These are phyloP conservation scores for Apophysomyces ossiformis DNA, from an alignment of 371 early-diverging fungal genomes.

Conservation along the genomic window DNA sequence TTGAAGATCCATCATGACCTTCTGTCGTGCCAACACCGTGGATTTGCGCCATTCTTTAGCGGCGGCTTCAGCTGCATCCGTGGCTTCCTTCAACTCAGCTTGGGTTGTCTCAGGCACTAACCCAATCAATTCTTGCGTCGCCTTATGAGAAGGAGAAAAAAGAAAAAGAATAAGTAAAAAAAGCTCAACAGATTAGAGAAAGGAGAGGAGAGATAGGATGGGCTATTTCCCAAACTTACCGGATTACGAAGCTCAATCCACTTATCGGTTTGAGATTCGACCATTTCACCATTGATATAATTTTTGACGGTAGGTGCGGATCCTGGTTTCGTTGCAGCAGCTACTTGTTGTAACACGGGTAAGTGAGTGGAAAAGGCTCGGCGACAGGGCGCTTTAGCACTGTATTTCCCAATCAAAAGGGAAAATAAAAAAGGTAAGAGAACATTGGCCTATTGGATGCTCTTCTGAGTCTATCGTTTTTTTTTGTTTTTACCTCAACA, in stretches of 20 bases:
- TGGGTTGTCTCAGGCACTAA: constrained; percentile 90
- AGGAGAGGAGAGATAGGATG: too few relatives aligned
- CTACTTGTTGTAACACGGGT: constrained; percentile 42
- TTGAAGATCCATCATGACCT: constrained; percentile 93
- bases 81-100: constrained; percentile 86
- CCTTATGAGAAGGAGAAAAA: constrained; percentile 45
- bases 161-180: too few relatives aligned
- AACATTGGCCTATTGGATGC: neutral
- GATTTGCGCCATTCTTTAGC: constrained; percentile 91
- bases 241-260: constrained; percentile 95
- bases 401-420: neutral
- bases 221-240: constrained; percentile 50
- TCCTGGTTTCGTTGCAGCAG: constrained; percentile 25
- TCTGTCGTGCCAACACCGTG: constrained; percentile 83
- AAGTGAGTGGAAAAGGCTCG: constrained; percentile 47
- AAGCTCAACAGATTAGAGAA: too few relatives aligned
- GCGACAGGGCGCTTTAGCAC: constrained; percentile 10
- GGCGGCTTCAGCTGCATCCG: constrained; percentile 74
- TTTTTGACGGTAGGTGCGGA: constrained; percentile 71
- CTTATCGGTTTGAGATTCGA: constrained; percentile 83
- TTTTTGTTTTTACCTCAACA: neutral
- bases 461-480: neutral
- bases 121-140: constrained; percentile 92
- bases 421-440: neutral
- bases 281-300: constrained; percentile 92